Percentiles rank a stretch among this genome's conserved stretches.
Conservation (phyloP, 164 flowering plant species). For the Sextonia rubra region DNA sequence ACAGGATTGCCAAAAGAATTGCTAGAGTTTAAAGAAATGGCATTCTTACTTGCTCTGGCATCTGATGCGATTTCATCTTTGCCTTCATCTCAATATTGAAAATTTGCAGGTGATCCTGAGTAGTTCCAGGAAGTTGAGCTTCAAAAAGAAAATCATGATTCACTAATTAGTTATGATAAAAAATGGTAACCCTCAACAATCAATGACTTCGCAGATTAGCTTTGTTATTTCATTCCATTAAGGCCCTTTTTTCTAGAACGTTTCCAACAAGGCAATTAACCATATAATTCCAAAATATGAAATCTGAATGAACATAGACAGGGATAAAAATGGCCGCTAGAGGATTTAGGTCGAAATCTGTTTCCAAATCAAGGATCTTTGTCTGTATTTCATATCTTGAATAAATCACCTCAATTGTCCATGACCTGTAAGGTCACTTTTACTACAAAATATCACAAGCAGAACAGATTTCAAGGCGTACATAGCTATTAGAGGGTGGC, state of each 20-base stretch:
- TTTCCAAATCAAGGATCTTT: not conserved
- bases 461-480: not conserved
- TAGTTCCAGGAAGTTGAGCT: slow-evolving; percentile 97
- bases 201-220: not conserved
- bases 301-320: not conserved
- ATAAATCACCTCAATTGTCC: not conserved
- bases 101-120: slow-evolving; percentile 94
- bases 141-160: slow-evolving; percentile 24
- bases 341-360: not conserved
- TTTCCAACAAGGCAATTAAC: not conserved
- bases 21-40: not conserved
- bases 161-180: slow-evolving; percentile 11
- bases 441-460: not conserved
- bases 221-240: not conserved
- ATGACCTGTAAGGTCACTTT: not conserved
- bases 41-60: slow-evolving; percentile 89
- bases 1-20: not conserved
- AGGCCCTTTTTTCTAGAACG: not conserved
- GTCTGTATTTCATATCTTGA: not conserved
- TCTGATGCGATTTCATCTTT: slow-evolving; percentile 94
- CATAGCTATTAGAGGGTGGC: not conserved
- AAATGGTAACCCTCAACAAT: not conserved
- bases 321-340: not conserved
- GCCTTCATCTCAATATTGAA: slow-evolving; percentile 95
- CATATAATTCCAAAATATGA: not conserved